phyloP scores from a whole-genome alignment of 352 stramenopile species.

The Phytophthora pistaciae region DNA sequence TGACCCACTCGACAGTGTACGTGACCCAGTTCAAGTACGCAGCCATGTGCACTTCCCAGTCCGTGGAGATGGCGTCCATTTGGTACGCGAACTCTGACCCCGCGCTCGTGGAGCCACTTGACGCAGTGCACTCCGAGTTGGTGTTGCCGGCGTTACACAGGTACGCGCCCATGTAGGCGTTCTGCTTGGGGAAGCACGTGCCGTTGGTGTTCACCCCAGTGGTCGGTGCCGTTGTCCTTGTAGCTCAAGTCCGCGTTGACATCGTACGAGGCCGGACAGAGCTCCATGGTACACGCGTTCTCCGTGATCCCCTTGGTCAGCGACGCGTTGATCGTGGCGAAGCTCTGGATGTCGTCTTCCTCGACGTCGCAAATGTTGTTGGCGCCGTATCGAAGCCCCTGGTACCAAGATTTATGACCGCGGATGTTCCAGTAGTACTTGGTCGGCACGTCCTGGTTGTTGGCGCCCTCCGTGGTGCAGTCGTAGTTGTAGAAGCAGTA shows the following conservation, averaged over 20 bases:
- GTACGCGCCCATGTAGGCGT: slow-evolving; percentile 62
- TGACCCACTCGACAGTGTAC: slow-evolving; percentile 80
- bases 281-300: slow-evolving; percentile 45
- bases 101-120: slow-evolving; percentile 21
- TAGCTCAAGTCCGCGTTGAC: slow-evolving; percentile 54
- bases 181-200: slow-evolving; percentile 64
- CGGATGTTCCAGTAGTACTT: slow-evolving; percentile 44
- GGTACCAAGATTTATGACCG: slow-evolving; percentile 71
- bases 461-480: slow-evolving; percentile 55
- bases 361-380: slow-evolving; percentile 61
- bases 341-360: slow-evolving; percentile 39
- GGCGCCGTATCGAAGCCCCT: slow-evolving; percentile 57
- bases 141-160: slow-evolving; percentile 62
- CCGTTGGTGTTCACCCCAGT: slow-evolving; percentile 73
- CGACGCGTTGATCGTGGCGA: slow-evolving; percentile 40
- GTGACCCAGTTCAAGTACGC: slow-evolving; percentile 84
- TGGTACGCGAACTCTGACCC: slow-evolving; percentile 66
- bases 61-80: slow-evolving; percentile 94
- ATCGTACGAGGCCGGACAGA: slow-evolving; percentile 59
- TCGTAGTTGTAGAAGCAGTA: slow-evolving; percentile 51
- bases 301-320: slow-evolving; percentile 48
- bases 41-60: slow-evolving; percentile 82
- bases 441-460: slow-evolving; percentile 49
- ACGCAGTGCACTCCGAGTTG: slow-evolving; percentile 34
- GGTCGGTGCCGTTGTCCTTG: slow-evolving; percentile 42